Evolutionary conservation across 176 grass and related monocot genomes (phyloP).

Genomic region (Lolium multiflorum): DNA sequence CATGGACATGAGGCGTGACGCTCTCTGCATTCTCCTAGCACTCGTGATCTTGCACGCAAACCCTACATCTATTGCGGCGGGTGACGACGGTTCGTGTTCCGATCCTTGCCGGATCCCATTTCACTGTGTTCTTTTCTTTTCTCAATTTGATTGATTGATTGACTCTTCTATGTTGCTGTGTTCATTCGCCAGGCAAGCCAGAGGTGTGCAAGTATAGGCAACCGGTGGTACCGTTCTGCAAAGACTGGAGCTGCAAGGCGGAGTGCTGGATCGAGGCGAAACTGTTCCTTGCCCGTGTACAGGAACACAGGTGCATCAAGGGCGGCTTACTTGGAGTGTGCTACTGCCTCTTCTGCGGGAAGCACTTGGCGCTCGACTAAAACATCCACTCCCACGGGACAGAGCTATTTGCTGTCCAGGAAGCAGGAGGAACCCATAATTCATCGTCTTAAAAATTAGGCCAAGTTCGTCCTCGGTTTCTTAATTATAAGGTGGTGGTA

Average conservation of each 20-base stretch:
- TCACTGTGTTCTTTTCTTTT: not conserved
- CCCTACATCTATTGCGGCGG: not conserved
- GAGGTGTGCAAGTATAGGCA: not conserved
- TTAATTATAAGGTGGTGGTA: not conserved
- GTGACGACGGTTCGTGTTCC: not conserved
- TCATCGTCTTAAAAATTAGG: not conserved
- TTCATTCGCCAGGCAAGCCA: not conserved
- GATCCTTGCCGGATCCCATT: not conserved
- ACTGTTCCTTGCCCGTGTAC: not conserved
- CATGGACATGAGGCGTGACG: not conserved
- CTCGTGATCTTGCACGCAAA: not conserved
- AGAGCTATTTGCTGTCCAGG: not conserved
- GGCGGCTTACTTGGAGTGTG: slow-evolving; percentile 8
- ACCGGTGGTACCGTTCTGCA: not conserved
- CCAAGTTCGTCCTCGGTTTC: not conserved
- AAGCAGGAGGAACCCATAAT: not conserved
- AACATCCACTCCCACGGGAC: not conserved
- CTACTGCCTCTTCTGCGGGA: not conserved
- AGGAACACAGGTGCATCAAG: slow-evolving; percentile 8
- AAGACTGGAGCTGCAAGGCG: slow-evolving; percentile 23
- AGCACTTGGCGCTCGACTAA: not conserved
- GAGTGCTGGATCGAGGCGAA: slow-evolving; percentile 34
- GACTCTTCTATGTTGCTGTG: too few species aligned
- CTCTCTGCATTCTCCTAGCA: not conserved
- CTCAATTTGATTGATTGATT: not conserved